These are phyloP conservation scores for Lepiota venenata DNA, from an alignment of 768 basidiomycete species.

Conservation along the genomic window DNA sequence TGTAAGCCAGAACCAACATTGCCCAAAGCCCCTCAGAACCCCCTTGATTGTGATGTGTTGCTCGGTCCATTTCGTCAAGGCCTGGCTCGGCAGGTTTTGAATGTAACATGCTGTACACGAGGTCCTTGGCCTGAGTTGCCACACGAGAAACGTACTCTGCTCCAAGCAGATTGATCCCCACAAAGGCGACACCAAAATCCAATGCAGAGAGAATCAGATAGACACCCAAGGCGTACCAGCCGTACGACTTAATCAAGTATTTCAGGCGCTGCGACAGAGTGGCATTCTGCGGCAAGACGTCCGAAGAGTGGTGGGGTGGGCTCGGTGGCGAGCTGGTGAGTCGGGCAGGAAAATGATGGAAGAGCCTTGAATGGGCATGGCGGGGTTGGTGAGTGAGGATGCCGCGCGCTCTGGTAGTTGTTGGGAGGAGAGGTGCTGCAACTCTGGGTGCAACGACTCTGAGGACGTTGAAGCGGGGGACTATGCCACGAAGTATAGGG, in stretches of 20 bases:
- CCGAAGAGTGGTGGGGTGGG: slow-evolving; percentile 4
- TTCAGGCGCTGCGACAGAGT: slow-evolving; percentile 71
- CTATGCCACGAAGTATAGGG: slow-evolving; percentile 18
- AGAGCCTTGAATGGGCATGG: slow-evolving; percentile 6
- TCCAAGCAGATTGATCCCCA: slow-evolving; percentile 81
- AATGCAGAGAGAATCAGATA: slow-evolving; percentile 71
- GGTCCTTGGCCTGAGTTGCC: slow-evolving; percentile 54
- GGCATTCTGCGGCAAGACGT: slow-evolving; percentile 44
- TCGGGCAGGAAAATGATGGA: slow-evolving; percentile 10
- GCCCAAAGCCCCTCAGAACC: slow-evolving; percentile 83
- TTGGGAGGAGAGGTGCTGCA: slow-evolving; percentile 14
- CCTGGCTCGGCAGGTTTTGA: slow-evolving; percentile 64
- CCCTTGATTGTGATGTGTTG: slow-evolving; percentile 22
- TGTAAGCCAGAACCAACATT: slow-evolving; percentile 90
- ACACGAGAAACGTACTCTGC: slow-evolving; percentile 82
- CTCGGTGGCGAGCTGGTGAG: slow-evolving; percentile 15
- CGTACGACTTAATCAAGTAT: slow-evolving; percentile 86
- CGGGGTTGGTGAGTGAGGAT: slow-evolving; percentile 10
- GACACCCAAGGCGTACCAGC: slow-evolving; percentile 93
- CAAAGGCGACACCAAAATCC: slow-evolving; percentile 86
- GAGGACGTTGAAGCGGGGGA: slow-evolving; percentile 30
- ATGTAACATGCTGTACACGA: slow-evolving; percentile 40
- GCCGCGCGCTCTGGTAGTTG: slow-evolving; percentile 3
- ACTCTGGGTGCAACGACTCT: slow-evolving; percentile 18
- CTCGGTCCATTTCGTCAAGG: slow-evolving; percentile 56